Evolutionary conservation across 177 flowering plant genomes (phyloP), one percentile per base, ranked within the genome.

Genomic region (Vitis hybrid): DNA sequence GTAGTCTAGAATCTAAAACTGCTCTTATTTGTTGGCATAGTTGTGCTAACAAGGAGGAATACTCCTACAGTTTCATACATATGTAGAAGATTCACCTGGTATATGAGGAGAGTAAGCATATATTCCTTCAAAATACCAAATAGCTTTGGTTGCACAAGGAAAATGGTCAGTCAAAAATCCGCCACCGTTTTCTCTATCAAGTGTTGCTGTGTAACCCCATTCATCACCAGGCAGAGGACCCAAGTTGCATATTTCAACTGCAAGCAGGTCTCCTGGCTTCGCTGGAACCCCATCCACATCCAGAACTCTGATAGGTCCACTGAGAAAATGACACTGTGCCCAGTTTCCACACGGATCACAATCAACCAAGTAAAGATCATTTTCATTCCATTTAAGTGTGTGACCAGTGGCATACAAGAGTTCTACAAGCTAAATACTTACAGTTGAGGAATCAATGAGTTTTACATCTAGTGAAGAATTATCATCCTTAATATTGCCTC

Each of bases 91-190:
- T 64, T 73, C 70, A 88, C 99, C 99, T 70, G 97, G 96, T 72
- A 93, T 93, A 2, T 91, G 97, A 64, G 97, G 98, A 67, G 99
- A 93, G 80, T 86, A 84, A n/a, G 96, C 93, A 79, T 88, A 91
- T 59, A 95, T 95, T 65, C 99, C 98, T 87, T 95, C 93, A 62
- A 93, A 95, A 69, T 93, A 90, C 98, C 98, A 93, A 72, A 93
- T 89, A 17, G 98, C 96, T 86, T 95, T 95, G 66, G 97, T 87
- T 72, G 98, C 97, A 75, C 84, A 73, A 32, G 96, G 98, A 72
- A 95, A 93, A 79, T 95, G 99, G 65, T 95, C 99, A 0, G 96
- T 95, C 71, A 93, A 78, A 78, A 95, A 93, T 4, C 98, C 97
- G 12, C 99, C 98, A 3, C 98, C 98, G 80, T 95, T 95, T 83